Evolutionary conservation across 2,329 filamentous ascomycete species (phyloP), one percentile per base, ranked within the genome.

Genomic region (Shiraia bambusicola): DNA sequence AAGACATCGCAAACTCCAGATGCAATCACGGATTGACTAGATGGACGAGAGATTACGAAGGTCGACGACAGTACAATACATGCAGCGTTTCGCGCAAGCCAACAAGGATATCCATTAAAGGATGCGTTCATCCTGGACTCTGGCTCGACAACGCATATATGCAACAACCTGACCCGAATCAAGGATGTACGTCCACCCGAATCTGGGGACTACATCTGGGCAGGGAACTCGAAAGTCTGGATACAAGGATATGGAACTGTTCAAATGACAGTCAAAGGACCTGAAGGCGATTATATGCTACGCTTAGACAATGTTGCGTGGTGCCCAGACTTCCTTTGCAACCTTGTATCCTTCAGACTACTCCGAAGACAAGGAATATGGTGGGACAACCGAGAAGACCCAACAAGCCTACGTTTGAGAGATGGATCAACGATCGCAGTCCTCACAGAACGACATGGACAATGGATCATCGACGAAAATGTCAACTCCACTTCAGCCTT

Each of bases 321-420:
- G n/a, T n/a, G n/a, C n/a, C n/a, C n/a, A n/a, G n/a, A n/a, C n/a
- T n/a, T n/a, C n/a, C n/a, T n/a, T n/a, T n/a, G n/a, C n/a, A n/a
- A n/a, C n/a, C n/a, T n/a, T n/a, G n/a, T n/a, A n/a, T n/a, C n/a
- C n/a, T n/a, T n/a, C n/a, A n/a, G n/a, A n/a, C n/a, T n/a, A n/a
- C n/a, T n/a, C n/a, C n/a, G n/a, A n/a, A n/a, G n/a, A 22, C 14
- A 34, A 34, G 31, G 31, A 7, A 34, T 34, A 34, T 34, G 25
- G 31, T 34, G 25, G 12, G 17, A 34, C 3, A 34, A 34, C 17
- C 25, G 25, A 34, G 12, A 34, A n/a, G 17, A 34, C 13, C 31
- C 11, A 34, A 34, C 13, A 22, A 34, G 15, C 17, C 31, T 34
- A 22, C 4, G 12, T 22, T 24, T 22, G 25, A 3, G 13, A 22